Percentiles rank a stretch among this genome's conserved stretches.
Conservation (phyloP, 1,139 yeast genomes). For the Hansenula lynferdii region DNA sequence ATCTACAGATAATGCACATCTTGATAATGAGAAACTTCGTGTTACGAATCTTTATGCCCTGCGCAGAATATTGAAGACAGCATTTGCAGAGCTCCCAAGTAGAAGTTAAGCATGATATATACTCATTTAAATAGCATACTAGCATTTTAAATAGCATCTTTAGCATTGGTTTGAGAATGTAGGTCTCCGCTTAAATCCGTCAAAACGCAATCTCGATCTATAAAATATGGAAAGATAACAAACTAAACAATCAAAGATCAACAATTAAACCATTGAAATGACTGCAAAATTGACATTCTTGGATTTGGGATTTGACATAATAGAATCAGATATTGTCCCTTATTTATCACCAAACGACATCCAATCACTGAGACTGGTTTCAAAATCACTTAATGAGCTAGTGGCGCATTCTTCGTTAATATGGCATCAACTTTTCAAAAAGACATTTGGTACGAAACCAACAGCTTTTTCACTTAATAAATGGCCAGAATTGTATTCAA, state of each 20-base stretch:
- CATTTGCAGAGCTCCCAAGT: conserved; percentile 18
- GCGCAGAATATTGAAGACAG: conserved; percentile 47
- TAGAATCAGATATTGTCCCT: conserved; percentile 35
- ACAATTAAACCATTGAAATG: not conserved
- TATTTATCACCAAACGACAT: conserved; percentile 43
- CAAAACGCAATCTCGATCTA: too few relatives aligned
- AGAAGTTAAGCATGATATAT: conserved; percentile 1
- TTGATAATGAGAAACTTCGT: conserved; percentile 80
- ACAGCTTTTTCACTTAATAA: conserved; percentile 26
- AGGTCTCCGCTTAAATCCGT: too few relatives aligned
- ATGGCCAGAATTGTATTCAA: conserved; percentile 48
- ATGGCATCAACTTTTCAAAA: conserved; percentile 43
- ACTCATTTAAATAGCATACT: not conserved
- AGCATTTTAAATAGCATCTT: not conserved
- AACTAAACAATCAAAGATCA: not conserved
- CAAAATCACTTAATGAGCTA: conserved; percentile 27
- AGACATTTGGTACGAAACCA: conserved; percentile 41
- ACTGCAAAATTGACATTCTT: not conserved
- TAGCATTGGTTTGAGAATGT: too few relatives aligned
- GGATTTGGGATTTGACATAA: conserved; percentile 40
- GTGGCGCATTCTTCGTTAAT: conserved; percentile 34
- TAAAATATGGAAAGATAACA: not conserved
- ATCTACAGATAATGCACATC: conserved; percentile 90
- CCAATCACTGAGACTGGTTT: conserved; percentile 40
- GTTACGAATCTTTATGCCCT: conserved; percentile 74